These are phyloP conservation scores for Trichoderma polysporum DNA, from an alignment of 2,329 filamentous ascomycete genomes.

Conservation along the genomic window DNA sequence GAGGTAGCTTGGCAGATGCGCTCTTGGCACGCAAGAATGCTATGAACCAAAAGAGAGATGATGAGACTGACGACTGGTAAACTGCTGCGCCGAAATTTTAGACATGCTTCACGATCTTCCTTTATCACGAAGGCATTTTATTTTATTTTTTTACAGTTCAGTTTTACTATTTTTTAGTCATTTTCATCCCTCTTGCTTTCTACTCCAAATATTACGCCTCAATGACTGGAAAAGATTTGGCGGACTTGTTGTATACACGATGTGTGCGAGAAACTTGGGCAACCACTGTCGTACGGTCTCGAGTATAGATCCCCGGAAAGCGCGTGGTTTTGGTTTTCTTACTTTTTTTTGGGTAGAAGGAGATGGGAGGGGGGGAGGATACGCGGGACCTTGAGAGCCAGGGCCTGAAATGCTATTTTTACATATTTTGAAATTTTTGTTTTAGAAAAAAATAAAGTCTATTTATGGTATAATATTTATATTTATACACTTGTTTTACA, in stretches of 20 bases:
- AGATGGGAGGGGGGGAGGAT: background rate
- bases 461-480: background rate
- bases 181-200: background rate
- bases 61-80: constrained; percentile 71
- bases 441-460: constrained; percentile 7
- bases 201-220: constrained; percentile 1
- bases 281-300: constrained; percentile 6
- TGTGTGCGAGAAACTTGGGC: constrained; percentile 5
- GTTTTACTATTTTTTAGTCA: background rate
- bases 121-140: constrained; percentile 13
- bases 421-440: constrained; percentile 5
- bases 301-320: constrained; percentile 11
- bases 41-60: constrained; percentile 64
- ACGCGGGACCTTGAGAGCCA: background rate
- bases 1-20: constrained; percentile 75
- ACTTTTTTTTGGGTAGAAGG: background rate
- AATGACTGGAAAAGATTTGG: constrained; percentile 8
- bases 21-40: constrained; percentile 72
- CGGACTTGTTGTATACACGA: constrained; percentile 18
- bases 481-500: background rate
- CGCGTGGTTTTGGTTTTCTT: background rate
- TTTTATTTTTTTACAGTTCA: constrained; percentile 23
- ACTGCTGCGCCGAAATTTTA: background rate
- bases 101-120: constrained; percentile 7
- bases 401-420: constrained; percentile 1